These are phyloP conservation scores for Aschersonia sp. DNA, from an alignment of 2,329 filamentous ascomycete species.

Conservation along the genomic window DNA sequence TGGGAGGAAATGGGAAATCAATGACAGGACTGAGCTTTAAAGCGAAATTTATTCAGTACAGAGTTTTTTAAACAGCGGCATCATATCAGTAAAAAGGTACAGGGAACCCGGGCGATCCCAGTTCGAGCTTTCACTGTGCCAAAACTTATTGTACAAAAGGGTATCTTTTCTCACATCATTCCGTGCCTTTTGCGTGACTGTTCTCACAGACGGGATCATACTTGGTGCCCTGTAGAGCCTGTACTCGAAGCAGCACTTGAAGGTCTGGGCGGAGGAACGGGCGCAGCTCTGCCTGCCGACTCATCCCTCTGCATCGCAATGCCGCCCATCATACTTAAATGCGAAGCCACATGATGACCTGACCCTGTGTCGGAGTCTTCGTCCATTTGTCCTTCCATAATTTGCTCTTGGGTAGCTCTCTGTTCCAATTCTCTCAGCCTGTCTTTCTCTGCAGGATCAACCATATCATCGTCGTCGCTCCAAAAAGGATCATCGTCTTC, in stretches of 20 bases:
- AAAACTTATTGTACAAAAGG: too few species aligned
- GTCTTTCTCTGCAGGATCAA: conserved; percentile 46
- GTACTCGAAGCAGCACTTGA: conserved; percentile 27
- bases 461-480: conserved; percentile 51
- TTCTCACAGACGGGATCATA: neutral
- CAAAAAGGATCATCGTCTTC: conserved; percentile 45
- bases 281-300: conserved; percentile 11
- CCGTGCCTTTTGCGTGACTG: too few species aligned
- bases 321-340: conserved; percentile 17
- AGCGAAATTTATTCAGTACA: too few species aligned
- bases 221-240: conserved; percentile 23
- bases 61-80: too few species aligned
- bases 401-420: conserved; percentile 25
- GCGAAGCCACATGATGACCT: conserved; percentile 6
- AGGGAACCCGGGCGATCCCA: too few species aligned
- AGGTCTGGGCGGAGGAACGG: conserved; percentile 19
- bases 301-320: conserved; percentile 25
- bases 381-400: conserved; percentile 16
- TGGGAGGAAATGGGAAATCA: too few species aligned
- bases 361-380: conserved; percentile 19
- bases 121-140: too few species aligned
- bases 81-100: too few species aligned
- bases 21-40: too few species aligned
- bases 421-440: conserved; percentile 34
- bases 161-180: too few species aligned